Base-by-base conservation (phyloP, 441 rosid species). In the Hypseocharis bilobata region DNA sequence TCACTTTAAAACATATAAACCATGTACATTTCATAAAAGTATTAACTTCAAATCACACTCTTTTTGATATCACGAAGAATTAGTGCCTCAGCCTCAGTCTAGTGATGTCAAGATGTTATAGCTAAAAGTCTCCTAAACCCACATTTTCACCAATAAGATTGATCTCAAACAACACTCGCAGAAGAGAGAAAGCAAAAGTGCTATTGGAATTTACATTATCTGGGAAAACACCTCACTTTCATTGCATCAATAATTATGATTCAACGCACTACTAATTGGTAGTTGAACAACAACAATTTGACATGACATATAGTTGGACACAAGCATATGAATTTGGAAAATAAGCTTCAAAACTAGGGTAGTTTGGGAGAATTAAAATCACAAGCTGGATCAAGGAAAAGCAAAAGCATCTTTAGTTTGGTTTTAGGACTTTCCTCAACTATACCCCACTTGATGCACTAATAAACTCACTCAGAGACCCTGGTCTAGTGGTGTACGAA, bases 31-130 rank as follows among this genome's bases (percentile, higher is more conserved):
- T 51, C 57, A 22, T 20, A 10, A 20, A 51, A 51, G 57, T 51
- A 27, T n/a, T 30, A 25, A 23, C 16, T 54, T 25, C 58, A 54
- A 54, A 54, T 54, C 58, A 54, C n/a, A 10, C 58, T 54, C 58
- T 11, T 8, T 29, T 54, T 54, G 58, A 54, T 30, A 54, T 54
- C 25, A 54, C 58, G 10, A 23, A 30, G 11, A 23, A 54, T 30
- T 25, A 10, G 30, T 10, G 58, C n/a, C 58, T 0, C 3, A 19
- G 7, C 26, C 6, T 49, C 27, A 54, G 11, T 54, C 58, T 20
- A 54, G 58, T 54, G 30, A 10, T 54, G 30, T 54, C 27, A 25
- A 52, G 5, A 40, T 40, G 16, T 2, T 40, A 40, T 10, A 34
- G 45, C 45, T 40, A 16, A 13, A 40, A 40, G 30, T 54, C 29